Base-by-base conservation (phyloP, 2,329 filamentous ascomycete genomes). In the Capronia americana region DNA sequence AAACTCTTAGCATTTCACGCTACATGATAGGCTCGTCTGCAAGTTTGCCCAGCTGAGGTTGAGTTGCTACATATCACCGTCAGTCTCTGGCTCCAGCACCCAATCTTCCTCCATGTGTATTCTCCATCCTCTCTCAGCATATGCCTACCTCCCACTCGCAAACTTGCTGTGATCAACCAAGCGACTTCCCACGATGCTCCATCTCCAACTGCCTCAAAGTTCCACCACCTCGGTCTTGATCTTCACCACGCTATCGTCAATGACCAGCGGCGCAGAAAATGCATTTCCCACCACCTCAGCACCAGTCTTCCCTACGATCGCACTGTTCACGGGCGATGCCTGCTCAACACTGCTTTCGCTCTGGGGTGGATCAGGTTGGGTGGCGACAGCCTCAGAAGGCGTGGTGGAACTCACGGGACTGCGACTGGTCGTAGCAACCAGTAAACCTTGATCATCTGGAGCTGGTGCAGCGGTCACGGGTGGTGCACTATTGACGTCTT, bases 161-260 rank as follows among this genome's bases (percentile, higher is more conserved):
- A n/a, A 3, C 38, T 7, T n/a, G 38, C 3, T n/a, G 38, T 44
- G 38, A 3, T 44, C 48, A 14, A 23, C 20, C 23, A 51, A 51
- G 8, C 12, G 8, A n/a, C 53, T 34, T 20, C n/a, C 23, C 14
- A 5, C 48, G 2, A 26, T 53, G 26, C 26, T 53, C 20, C 20
- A 2, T 17, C 48, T 44, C 23, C 38, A 8, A n/a, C 46, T 10
- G 8, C 23, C 11, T 60, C 28, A 51, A 26, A 51, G 1, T 30
- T 34, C 58, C 14, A 41, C 58, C 3, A 41, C 14, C 23, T 61
- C 58, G 17, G 30, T 54, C 58, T 61, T 61, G 58, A 61, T 41
- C 23, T 44, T 38, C 30, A 32, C n/a, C 46, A 10, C 41, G 1
- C 12, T 8, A 30, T 32, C 28, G 28, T n/a, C 24, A 17, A 30